Base-by-base conservation (phyloP, 2,329 filamentous ascomycete genomes). In the Ophiostoma quercus region DNA sequence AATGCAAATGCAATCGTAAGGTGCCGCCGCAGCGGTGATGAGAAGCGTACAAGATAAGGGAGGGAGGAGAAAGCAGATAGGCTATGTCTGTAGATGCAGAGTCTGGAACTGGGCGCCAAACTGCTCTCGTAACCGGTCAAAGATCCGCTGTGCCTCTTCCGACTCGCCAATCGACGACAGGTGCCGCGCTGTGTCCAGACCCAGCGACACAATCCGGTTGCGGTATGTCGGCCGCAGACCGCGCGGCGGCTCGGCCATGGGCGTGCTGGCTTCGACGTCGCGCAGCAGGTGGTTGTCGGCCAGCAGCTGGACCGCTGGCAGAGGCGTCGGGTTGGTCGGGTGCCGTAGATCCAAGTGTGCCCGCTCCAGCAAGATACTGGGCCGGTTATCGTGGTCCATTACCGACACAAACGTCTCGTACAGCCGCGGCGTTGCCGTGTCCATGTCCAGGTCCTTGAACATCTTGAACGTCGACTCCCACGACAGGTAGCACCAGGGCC, bases 281-380 rank as follows among this genome's bases (percentile, higher is more conserved):
- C 69, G 63, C 67, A 74, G 70, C 22, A 74, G 67, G 25, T 71
- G 68, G 72, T 74, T 70, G 66, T 74, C 71, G 63, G 68, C 68
- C 22, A 87, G 80, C 68, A 84, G 82, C 1, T 79, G 74, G 12
- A 87, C 74, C 0, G 86, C 86, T 1, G 80, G 79, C 1, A 78
- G 76, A 29, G 82, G 79, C 34, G 81, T 80, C 0, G 86, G 85
- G 2, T 79, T 78, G 0, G 82, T 82, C 0, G 86, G 86, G 74
- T 88, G 85, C 70, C 84, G 79, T 1, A 88, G 79, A 37, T 83
- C 79, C 3, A 88, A 78, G 73, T 88, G 86, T 0, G 85, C 85
- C 41, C 80, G 78, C 67, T 85, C 82, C 8, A 86, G 75, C 8
- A 75, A 75, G 51, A 82, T 76, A 1, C 78, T 76, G 32, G 70